These are phyloP conservation scores for Xylaria flabelliformis DNA, from an alignment of 495 filamentous ascomycete species.

Conservation along the genomic window DNA sequence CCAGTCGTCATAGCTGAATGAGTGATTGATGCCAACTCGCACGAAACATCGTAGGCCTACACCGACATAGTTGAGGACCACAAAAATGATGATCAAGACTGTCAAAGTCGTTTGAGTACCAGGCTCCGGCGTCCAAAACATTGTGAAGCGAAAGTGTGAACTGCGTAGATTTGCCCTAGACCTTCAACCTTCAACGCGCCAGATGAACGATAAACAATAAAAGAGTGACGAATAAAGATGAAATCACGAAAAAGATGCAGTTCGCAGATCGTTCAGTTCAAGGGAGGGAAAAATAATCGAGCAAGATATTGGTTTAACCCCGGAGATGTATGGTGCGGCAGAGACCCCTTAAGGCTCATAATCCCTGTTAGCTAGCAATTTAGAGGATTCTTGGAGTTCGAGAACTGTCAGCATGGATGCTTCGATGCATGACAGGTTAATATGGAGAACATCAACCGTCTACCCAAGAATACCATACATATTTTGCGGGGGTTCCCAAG, in stretches of 20 bases:
- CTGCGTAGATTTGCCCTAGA: neutral
- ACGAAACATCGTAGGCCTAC: slow-evolving; percentile 20
- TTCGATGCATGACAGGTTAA: slow-evolving; percentile 1
- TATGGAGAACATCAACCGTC: neutral
- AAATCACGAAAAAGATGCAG: neutral
- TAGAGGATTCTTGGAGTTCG: slow-evolving; percentile 5
- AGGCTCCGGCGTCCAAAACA: slow-evolving; percentile 19
- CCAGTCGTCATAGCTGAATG: slow-evolving; percentile 26
- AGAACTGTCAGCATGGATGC: slow-evolving; percentile 10
- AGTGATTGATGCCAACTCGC: slow-evolving; percentile 10
- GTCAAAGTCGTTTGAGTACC: slow-evolving; percentile 20
- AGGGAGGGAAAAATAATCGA: neutral
- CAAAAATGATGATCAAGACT: slow-evolving; percentile 13
- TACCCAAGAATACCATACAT: neutral
- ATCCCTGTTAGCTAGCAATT: neutral
- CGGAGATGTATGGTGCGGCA: neutral
- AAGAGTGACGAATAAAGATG: slow-evolving; percentile 5
- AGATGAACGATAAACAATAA: slow-evolving; percentile 3
- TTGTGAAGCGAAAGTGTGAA: slow-evolving; percentile 6
- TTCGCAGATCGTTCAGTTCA: neutral
- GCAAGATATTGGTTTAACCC: neutral
- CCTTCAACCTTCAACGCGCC: slow-evolving; percentile 1
- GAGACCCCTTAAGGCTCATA: neutral
- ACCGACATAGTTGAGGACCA: slow-evolving; percentile 11
- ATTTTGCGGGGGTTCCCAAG: neutral